Base-by-base conservation (phyloP, 2,329 filamentous ascomycete species). In the Huntiella moniliformis region DNA sequence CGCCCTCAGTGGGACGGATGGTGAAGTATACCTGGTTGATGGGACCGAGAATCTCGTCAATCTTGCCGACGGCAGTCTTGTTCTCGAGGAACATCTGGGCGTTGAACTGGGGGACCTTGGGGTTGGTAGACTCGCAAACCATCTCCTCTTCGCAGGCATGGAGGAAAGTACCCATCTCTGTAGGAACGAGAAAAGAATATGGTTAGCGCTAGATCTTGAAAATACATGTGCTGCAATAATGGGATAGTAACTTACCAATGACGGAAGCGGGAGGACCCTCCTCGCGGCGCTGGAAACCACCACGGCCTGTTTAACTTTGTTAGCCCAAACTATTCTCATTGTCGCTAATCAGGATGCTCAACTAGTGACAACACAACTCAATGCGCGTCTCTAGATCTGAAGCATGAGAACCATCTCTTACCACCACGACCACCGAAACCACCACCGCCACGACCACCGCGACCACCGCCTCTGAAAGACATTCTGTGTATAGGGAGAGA, bases 1-100 rank as follows among this genome's bases (percentile, higher is more conserved):
- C 96, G 56, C 91, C 91, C 61, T 96, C 88, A 61, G 85, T 79
- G 46, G 88, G 87, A 69, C 96, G 96, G 64, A 98, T 82, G 57
- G 88, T 96, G 72, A 98, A 98, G 71, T 82, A 94, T 57, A 96
- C 84, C 65, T 95, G 82, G 72, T 94, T 96, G 65, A 98, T 83
- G 52, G 91, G 88, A 48, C 91, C 91, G 55, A 98, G 79, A 54
- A 98, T 82, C 68, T 98, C 91, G 67, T 98, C 91, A 60, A 98
- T 82, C 67, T 96, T 96, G 63, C 91, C 91, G 62, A 98, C 77
- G 51, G 82, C 71, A 39, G 82, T 88, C 80, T 96, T 98, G 72
- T 96, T 98, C 73, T 96, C 88, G 57, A 96, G 80, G 68, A 91
- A 98, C 63, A 98, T 93, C 55, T 86, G 86, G 51, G 91, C 91